Conservation (phyloP, 768 basidiomycete species). For the Naganishia kalamii region DNA sequence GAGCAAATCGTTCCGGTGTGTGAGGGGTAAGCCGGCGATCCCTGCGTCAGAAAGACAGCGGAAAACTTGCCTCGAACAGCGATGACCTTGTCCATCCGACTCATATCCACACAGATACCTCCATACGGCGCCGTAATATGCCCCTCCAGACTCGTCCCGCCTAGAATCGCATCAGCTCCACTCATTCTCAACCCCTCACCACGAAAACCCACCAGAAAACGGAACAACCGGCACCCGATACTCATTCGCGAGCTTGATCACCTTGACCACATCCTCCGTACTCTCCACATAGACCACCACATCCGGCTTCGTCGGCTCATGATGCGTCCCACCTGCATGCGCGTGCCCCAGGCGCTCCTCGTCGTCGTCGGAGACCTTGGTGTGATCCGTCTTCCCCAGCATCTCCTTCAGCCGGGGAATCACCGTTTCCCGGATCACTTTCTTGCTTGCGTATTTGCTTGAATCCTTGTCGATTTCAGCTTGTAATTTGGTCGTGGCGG, state of each 20-base stretch:
- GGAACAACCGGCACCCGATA: slow-evolving; percentile 70
- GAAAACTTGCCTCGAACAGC: slow-evolving; percentile 56
- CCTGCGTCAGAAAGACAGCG: neutral
- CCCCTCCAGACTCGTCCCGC: slow-evolving; percentile 80
- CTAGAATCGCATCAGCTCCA: slow-evolving; percentile 39
- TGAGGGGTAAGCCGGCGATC: neutral
- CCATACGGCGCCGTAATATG: slow-evolving; percentile 65
- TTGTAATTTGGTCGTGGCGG: slow-evolving; percentile 31
- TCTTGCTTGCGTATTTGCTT: slow-evolving; percentile 31
- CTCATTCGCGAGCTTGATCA: slow-evolving; percentile 69
- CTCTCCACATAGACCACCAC: slow-evolving; percentile 48
- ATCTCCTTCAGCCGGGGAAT: slow-evolving; percentile 17
- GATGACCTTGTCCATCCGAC: slow-evolving; percentile 70
- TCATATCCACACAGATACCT: slow-evolving; percentile 75
- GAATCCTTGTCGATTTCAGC: slow-evolving; percentile 28
- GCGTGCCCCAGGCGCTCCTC: slow-evolving; percentile 38
- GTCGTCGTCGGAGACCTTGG: slow-evolving; percentile 31
- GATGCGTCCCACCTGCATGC: slow-evolving; percentile 42
- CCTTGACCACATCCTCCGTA: slow-evolving; percentile 74
- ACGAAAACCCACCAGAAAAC: slow-evolving; percentile 51
- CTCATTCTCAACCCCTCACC: neutral
- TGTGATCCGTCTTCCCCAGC: slow-evolving; percentile 29
- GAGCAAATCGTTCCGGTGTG: neutral
- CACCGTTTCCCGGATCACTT: slow-evolving; percentile 14
- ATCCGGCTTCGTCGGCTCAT: slow-evolving; percentile 36